Conservation (phyloP, 441 rosid species). For the Adansonia rubrostipa region DNA sequence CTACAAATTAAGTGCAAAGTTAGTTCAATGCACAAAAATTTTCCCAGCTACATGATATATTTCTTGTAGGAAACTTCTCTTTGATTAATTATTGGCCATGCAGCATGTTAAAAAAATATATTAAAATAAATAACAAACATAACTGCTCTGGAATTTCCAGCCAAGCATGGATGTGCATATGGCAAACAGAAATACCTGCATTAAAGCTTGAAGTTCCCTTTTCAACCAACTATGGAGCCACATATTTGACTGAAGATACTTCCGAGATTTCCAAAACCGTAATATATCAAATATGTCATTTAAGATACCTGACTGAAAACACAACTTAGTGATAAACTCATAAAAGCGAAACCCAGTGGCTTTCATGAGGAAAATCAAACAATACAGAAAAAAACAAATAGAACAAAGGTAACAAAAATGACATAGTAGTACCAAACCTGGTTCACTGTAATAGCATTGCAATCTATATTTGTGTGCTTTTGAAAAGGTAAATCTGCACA, state of each 20-base stretch:
- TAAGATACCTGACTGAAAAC: conserved; percentile 56
- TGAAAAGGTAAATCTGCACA: conserved; percentile 58
- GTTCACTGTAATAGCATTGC: conserved; percentile 64
- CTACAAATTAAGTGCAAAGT: conserved; percentile 32
- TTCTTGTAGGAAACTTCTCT: neutral
- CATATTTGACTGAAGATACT: conserved; percentile 61
- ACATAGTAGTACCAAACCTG: conserved; percentile 52
- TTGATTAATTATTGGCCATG: neutral
- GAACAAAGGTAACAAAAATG: conserved; percentile 24
- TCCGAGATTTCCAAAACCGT: conserved; percentile 71
- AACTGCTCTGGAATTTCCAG: neutral
- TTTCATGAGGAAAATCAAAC: conserved; percentile 25
- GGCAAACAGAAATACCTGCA: conserved; percentile 56
- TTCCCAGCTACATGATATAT: neutral
- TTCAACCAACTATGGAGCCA: conserved; percentile 79
- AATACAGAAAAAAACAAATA: neutral
- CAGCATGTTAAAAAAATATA: no score
- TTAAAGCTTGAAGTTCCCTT: conserved; percentile 87
- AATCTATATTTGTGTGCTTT: conserved; percentile 68
- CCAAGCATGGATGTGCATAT: neutral
- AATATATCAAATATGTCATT: conserved; percentile 47
- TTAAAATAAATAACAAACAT: neutral
- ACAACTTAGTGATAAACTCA: conserved; percentile 34
- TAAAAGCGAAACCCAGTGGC: neutral
- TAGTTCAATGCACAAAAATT: neutral